Evolutionary conservation across 495 filamentous ascomycete species (phyloP).

Genomic region (Podospora sp.): DNA sequence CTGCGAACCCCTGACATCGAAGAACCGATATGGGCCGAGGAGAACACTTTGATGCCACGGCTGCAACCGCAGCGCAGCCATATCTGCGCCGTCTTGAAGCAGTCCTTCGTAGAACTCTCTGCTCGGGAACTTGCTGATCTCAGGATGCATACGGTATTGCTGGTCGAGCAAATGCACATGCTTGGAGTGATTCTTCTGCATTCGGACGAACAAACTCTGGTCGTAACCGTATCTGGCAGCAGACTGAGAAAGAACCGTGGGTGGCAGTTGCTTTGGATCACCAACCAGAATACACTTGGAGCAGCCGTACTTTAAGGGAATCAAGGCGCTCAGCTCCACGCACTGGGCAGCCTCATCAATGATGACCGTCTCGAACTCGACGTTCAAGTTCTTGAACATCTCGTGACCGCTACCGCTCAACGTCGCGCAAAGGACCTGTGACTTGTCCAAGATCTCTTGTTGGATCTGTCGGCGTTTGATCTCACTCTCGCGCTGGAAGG

Average conservation of each 20-base stretch:
- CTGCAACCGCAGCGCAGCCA: conserved; percentile 71
- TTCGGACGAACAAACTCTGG: conserved; percentile 95
- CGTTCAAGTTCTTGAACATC: conserved; percentile 91
- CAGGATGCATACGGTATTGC: conserved; percentile 98
- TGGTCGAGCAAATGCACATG: conserved; percentile 94
- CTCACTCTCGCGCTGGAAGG: conserved; percentile 75
- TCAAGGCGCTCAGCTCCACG: conserved; percentile 93
- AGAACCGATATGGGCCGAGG: conserved; percentile 94
- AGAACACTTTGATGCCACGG: conserved; percentile 84
- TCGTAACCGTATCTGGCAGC: conserved; percentile 94
- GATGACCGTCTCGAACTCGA: conserved; percentile 97
- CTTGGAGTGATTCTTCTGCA: conserved; percentile 87
- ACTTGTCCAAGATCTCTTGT: conserved; percentile 84
- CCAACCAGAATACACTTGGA: conserved; percentile 96
- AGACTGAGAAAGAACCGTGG: conserved; percentile 91
- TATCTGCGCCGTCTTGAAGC: conserved; percentile 79
- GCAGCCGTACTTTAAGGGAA: conserved; percentile 96
- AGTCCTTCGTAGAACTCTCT: conserved; percentile 86
- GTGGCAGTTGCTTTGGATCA: conserved; percentile 95
- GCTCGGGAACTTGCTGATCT: conserved; percentile 89
- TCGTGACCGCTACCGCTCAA: conserved; percentile 95
- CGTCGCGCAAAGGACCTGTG: conserved; percentile 92
- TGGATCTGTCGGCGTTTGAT: conserved; percentile 81
- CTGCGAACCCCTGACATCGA: conserved; percentile 90
- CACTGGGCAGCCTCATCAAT: conserved; percentile 99